Evolutionary conservation across 169 alveolate species (phyloP).

Genomic region (Toxoplasma gondii): DNA sequence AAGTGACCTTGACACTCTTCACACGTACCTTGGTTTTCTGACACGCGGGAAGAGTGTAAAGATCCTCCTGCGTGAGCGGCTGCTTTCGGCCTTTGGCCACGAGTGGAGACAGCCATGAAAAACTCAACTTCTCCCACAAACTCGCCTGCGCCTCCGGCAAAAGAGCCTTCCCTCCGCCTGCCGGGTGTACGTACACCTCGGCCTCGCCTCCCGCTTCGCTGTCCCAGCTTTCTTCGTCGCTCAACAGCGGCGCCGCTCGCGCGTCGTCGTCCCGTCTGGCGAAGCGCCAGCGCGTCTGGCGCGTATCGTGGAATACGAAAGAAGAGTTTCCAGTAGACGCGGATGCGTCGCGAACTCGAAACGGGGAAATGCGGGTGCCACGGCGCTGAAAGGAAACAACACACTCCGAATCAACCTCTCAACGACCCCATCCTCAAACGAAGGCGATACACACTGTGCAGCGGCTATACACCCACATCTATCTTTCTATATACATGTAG

Average conservation of each 20-base stretch:
- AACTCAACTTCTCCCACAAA: background rate
- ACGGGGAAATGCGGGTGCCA: background rate
- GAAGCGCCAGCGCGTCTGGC: background rate
- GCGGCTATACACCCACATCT: background rate
- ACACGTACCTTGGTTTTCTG: background rate
- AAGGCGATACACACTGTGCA: no score
- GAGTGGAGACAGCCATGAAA: constrained; percentile 21
- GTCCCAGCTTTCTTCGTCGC: background rate
- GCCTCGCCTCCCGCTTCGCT: background rate
- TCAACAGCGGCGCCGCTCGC: background rate
- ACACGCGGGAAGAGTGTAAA: background rate
- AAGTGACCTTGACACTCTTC: background rate
- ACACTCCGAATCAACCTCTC: no score
- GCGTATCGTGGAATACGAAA: background rate
- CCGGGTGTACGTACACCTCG: background rate
- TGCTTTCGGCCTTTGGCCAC: background rate
- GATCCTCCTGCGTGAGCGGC: background rate
- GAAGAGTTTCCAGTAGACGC: background rate
- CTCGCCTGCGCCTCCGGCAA: background rate
- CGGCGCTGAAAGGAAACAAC: background rate
- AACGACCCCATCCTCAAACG: no score
- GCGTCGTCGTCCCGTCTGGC: background rate
- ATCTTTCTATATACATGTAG: no score
- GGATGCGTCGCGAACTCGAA: background rate
- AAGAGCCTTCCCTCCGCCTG: background rate